A percentile compares a stretch with the other conserved stretches of the same genome.
These are phyloP conservation scores for Psidium friedrichsthalianum DNA, from an alignment of 345 rosid species.

Conservation along the genomic window DNA sequence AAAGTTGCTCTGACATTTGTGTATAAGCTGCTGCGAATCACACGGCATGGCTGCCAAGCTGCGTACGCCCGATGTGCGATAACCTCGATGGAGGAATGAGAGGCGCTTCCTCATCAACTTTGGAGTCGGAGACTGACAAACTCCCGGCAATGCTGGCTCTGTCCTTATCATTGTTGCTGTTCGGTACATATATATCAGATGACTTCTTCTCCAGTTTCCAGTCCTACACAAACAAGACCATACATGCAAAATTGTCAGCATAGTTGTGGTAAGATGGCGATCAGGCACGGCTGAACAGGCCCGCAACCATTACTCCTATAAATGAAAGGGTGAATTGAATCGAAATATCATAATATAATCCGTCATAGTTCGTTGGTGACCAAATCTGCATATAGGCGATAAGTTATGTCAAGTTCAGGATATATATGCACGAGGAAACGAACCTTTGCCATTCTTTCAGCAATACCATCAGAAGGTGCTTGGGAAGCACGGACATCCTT, in stretches of 20 bases:
- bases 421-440: constrained; percentile 1
- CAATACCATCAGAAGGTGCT: constrained; percentile 43
- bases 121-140: constrained; percentile 22
- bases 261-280: not conserved
- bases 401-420: no score
- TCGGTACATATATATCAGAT: constrained; percentile 57
- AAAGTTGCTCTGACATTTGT: not conserved
- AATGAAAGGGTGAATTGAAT: not conserved
- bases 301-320: not conserved
- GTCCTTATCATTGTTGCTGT: constrained; percentile 20
- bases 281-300: not conserved
- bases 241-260: not conserved
- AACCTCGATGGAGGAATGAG: constrained; percentile 59
- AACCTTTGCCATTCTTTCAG: constrained; percentile 83
- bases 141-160: constrained; percentile 22
- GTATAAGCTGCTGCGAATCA: constrained; percentile 1
- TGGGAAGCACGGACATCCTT: constrained; percentile 79
- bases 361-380: not conserved
- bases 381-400: not conserved
- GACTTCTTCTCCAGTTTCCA: constrained; percentile 95
- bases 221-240: constrained; percentile 33
- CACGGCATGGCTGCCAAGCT: constrained; percentile 44
- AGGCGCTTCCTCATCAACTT: constrained; percentile 75
- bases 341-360: not conserved
- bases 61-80: constrained; percentile 76